Evolutionary conservation across 345 rosid genomes (phyloP), one percentile per base, ranked within the genome.

Genomic region (Eutrema yunnanense): DNA sequence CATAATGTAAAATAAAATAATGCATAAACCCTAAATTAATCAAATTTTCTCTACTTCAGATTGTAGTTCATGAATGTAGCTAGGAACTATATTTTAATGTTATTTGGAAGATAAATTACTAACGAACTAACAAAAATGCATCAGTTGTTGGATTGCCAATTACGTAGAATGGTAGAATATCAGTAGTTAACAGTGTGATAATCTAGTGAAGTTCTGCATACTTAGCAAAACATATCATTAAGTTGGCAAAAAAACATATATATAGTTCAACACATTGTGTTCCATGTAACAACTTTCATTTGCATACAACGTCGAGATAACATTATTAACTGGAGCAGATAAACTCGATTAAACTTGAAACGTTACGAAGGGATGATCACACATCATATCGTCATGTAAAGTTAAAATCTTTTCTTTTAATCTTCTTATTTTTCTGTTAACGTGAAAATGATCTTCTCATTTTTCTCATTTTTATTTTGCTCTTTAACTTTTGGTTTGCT

Each of bases 351-450:
- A 14, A 48, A 27, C 4, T 59, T 71, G n/a, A 38, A 44, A 56
- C 42, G 62, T 62, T 62, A 11, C 8, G 30, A 26, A 52, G 37
- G 62, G 55, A 64, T 44, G 22, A 19, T 70, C 53, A 65, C 61
- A 71, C 61, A 11, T 19, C 1, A 19, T 19, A 19, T 73, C 69
- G 22, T 69, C 54, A 63, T 73, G 76, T 69, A 69, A 81, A 77
- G 73, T 57, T 56, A 22, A 47, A 53, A 62, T 62, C 10, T 60
- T 59, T 51, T 44, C 11, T 37, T 38, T 1, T 38, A 14, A 37
- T 37, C 41, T 2, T 41, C 3, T 12, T n/a, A 0, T 12, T 34
- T 30, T 55, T 42, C 16, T 26, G 9, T 9, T 30, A 60, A 62
- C 61, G 68, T 69, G 70, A 63, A 32, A 47, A 62, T 14, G 8